These are phyloP conservation scores for Monilinia laxa DNA, from an alignment of 2,329 filamentous ascomycete species.

Conservation along the genomic window DNA sequence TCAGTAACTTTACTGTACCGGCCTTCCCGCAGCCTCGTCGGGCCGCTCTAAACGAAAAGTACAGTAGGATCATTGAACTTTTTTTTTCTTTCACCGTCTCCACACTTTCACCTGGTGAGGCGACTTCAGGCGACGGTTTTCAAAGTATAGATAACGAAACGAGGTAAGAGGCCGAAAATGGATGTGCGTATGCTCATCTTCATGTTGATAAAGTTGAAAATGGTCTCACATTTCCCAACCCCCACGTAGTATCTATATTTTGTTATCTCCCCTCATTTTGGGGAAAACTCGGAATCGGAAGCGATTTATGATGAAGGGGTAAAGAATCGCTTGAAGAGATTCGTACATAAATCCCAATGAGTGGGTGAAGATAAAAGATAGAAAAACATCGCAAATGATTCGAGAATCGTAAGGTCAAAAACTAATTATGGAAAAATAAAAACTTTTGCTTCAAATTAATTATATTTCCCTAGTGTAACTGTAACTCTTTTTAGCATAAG, in stretches of 20 bases:
- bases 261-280: slow-evolving; percentile 5
- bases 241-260: slow-evolving; percentile 7
- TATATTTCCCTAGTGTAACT: neutral
- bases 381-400: no score
- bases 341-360: no score
- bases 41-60: neutral
- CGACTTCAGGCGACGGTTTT: neutral
- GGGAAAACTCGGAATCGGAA: slow-evolving; percentile 4
- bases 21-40: slow-evolving; percentile 15
- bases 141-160: slow-evolving; percentile 4
- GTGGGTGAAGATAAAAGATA: no score
- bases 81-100: neutral
- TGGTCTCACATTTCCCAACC: slow-evolving; percentile 14
- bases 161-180: neutral
- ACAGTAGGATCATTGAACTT: neutral
- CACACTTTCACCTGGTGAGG: neutral
- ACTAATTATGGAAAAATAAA: neutral
- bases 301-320: neutral
- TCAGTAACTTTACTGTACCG: neutral
- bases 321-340: no score
- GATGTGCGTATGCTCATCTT: neutral
- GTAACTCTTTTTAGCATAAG: neutral
- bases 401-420: no score
- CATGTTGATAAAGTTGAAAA: neutral
- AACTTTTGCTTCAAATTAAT: neutral